These are phyloP conservation scores for Serpula lacrymans DNA, from an alignment of 768 basidiomycete species.

Conservation along the genomic window DNA sequence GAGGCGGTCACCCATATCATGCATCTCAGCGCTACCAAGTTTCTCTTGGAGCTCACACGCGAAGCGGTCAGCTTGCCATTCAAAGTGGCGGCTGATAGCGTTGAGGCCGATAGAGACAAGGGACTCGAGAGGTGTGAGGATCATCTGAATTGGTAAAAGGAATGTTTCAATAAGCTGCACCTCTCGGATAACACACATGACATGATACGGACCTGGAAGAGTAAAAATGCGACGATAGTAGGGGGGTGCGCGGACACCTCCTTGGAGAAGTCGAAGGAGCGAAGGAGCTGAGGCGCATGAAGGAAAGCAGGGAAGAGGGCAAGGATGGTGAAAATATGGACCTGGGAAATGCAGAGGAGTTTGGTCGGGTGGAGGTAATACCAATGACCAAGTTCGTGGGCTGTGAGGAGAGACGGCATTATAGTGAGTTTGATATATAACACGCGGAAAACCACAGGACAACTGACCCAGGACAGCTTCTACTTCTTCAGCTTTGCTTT, in stretches of 20 bases:
- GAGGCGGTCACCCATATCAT: conserved; percentile 83
- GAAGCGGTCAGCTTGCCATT: conserved; percentile 91
- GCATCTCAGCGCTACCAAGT: conserved; percentile 50
- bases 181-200: no score
- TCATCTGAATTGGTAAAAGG: conserved; percentile 47
- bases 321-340: conserved; percentile 85
- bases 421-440: neutral
- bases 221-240: conserved; percentile 80
- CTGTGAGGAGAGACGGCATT: conserved; percentile 30
- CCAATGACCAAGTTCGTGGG: conserved; percentile 98
- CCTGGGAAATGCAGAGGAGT: conserved; percentile 78
- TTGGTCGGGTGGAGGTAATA: conserved; percentile 88
- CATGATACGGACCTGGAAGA: conserved; percentile 61
- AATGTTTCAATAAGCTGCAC: neutral
- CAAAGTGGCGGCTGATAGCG: conserved; percentile 79
- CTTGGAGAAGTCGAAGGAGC: conserved; percentile 77
- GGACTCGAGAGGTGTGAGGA: conserved; percentile 76
- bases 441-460: neutral
- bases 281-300: conserved; percentile 71
- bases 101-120: conserved; percentile 74
- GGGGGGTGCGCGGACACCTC: conserved; percentile 63
- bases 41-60: conserved; percentile 68
- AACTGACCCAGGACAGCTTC: conserved; percentile 83
- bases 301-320: conserved; percentile 89
- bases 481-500: conserved; percentile 87